A percentile compares a stretch with the other conserved stretches of the same genome.
Conservation (phyloP, 345 rosid genomes). For the Populus deltoides region DNA sequence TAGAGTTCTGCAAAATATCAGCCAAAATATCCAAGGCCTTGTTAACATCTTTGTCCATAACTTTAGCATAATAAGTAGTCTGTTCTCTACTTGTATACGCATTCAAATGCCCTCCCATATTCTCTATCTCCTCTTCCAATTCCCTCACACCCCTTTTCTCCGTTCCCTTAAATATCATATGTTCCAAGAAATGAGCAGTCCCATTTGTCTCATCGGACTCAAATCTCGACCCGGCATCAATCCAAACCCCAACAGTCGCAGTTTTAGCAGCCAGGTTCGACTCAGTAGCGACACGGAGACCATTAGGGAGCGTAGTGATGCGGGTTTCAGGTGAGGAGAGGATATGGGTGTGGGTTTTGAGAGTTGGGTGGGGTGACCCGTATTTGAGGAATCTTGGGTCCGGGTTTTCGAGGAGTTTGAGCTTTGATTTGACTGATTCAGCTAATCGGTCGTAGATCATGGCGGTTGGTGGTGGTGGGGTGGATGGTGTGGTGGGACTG, state of each 20-base stretch:
- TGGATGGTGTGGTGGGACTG: constrained; percentile 28
- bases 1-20: constrained; percentile 90
- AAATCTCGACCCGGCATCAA: constrained; percentile 92
- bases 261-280: constrained; percentile 69
- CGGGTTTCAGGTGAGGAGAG: constrained; percentile 86
- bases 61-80: constrained; percentile 91
- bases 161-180: constrained; percentile 96
- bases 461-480: constrained; percentile 58
- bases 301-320: constrained; percentile 81
- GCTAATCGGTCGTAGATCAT: constrained; percentile 85
- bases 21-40: constrained; percentile 75
- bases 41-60: constrained; percentile 68
- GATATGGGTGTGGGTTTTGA: constrained; percentile 65
- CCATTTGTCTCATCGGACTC: constrained; percentile 89
- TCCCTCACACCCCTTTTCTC: constrained; percentile 53
- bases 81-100: constrained; percentile 95
- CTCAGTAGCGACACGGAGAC: constrained; percentile 90
- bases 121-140: constrained; percentile 90
- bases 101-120: constrained; percentile 94
- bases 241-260: constrained; percentile 96
- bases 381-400: constrained; percentile 85
- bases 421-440: constrained; percentile 52
- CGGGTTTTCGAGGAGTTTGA: constrained; percentile 69
- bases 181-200: constrained; percentile 94
- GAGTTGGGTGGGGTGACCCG: constrained; percentile 79